These are phyloP conservation scores for Aspergillus intermedius DNA, from an alignment of 2,329 filamentous ascomycete genomes.

Conservation along the genomic window DNA sequence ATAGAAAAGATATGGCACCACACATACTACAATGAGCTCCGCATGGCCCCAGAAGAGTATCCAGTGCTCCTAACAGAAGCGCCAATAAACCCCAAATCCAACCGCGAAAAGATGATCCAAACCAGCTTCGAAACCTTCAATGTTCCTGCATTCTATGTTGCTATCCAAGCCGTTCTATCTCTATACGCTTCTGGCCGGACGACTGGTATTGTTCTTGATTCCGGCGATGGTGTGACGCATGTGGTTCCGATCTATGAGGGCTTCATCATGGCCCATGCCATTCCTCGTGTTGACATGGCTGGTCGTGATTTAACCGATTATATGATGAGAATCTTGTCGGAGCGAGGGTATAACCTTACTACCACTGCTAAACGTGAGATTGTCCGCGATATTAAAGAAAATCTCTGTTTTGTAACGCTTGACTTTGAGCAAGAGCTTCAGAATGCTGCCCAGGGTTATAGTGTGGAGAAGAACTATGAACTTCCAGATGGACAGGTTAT, in stretches of 20 bases:
- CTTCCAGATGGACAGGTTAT: constrained; percentile 99
- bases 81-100: constrained; percentile 99
- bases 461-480: constrained; percentile 99
- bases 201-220: constrained; percentile 99
- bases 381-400: constrained; percentile 99
- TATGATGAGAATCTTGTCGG: constrained; percentile 99
- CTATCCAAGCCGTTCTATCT: constrained; percentile 97
- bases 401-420: constrained; percentile 99
- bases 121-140: constrained; percentile 99
- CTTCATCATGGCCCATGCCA: constrained; percentile 99
- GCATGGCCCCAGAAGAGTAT: constrained; percentile 99
- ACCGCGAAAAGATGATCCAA: constrained; percentile 99
- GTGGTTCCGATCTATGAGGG: constrained; percentile 99
- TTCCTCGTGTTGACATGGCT: constrained; percentile 99
- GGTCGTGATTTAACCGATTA: constrained; percentile 99
- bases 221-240: constrained; percentile 99
- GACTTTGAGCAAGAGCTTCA: constrained; percentile 99
- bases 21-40: constrained; percentile 99
- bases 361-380: constrained; percentile 99
- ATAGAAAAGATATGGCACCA: constrained; percentile 99
- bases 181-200: constrained; percentile 99
- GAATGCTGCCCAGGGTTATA: constrained; percentile 97
- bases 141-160: constrained; percentile 99
- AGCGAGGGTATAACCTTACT: constrained; percentile 99
- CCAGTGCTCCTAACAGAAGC: constrained; percentile 98